Evolutionary conservation across 768 basidiomycete genomes (phyloP).

Genomic region (Chalciporus chontae): DNA sequence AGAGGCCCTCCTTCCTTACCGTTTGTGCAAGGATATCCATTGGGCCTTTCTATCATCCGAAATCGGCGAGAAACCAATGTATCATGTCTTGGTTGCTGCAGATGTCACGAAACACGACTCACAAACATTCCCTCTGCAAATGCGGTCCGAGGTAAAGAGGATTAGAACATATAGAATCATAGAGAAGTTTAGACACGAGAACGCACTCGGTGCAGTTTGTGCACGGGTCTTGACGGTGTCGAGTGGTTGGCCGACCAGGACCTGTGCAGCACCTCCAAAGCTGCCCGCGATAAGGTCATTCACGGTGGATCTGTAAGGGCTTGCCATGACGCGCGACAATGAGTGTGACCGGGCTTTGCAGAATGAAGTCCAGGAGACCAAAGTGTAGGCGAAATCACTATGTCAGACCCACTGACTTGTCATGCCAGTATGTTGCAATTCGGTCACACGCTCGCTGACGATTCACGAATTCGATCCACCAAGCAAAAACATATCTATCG

Average conservation of each 20-base stretch:
- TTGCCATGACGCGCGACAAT: constrained; percentile 13
- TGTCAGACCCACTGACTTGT: no score
- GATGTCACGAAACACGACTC: constrained; percentile 42
- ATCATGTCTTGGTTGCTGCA: not conserved
- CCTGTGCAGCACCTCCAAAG: constrained; percentile 91
- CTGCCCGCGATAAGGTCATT: constrained; percentile 88
- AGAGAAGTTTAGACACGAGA: constrained; percentile 10
- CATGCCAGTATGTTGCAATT: not conserved
- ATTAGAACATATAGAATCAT: not conserved
- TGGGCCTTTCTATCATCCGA: constrained; percentile 70
- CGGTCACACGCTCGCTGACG: not conserved
- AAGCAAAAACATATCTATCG: no score
- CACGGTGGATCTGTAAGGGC: constrained; percentile 47
- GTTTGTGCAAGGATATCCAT: constrained; percentile 88
- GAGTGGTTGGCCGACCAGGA: constrained; percentile 89
- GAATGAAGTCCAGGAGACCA: not conserved
- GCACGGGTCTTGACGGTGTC: constrained; percentile 89
- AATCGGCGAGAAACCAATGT: not conserved
- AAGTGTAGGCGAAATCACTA: not conserved
- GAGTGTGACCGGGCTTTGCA: not conserved
- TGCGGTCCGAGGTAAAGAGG: not conserved
- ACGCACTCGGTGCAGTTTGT: constrained; percentile 78
- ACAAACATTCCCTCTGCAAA: constrained; percentile 82
- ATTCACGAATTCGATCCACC: no score
- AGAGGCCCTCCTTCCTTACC: constrained; percentile 79